phyloP scores from a whole-genome alignment of 306 rosid species.

The Quillaja saponaria region DNA sequence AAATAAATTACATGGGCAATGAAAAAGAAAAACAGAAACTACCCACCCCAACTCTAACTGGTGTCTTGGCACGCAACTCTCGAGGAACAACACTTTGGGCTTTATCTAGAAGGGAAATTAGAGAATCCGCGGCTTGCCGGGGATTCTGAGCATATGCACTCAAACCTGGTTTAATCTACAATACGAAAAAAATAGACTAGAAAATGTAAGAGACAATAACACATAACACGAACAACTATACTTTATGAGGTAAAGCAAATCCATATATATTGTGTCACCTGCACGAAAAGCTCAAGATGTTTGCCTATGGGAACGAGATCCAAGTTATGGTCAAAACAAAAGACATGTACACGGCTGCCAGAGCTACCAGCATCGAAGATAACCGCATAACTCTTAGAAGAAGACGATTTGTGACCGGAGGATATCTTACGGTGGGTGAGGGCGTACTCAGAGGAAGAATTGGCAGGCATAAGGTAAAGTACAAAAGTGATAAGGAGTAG shows the following conservation, averaged over 20 bases:
- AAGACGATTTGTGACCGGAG: slow-evolving; percentile 39
- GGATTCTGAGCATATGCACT: slow-evolving; percentile 77
- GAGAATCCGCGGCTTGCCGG: slow-evolving; percentile 69
- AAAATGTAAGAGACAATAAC: background rate
- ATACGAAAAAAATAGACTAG: slow-evolving; percentile 13
- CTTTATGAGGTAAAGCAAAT: background rate
- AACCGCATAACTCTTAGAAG: slow-evolving; percentile 54
- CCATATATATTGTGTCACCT: slow-evolving; percentile 43
- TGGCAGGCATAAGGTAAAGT: slow-evolving; percentile 65
- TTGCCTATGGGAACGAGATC: slow-evolving; percentile 89
- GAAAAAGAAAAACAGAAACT: background rate
- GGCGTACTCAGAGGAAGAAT: slow-evolving; percentile 38
- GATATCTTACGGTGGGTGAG: slow-evolving; percentile 58
- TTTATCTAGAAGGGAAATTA: slow-evolving; percentile 57
- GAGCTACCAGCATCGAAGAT: slow-evolving; percentile 98
- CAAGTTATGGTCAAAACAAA: slow-evolving; percentile 62
- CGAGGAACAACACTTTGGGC: slow-evolving; percentile 80
- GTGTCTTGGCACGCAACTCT: slow-evolving; percentile 68
- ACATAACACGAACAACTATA: background rate
- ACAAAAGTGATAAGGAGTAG: slow-evolving; percentile 65
- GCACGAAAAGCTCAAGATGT: slow-evolving; percentile 82
- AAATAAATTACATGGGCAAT: background rate
- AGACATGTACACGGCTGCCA: slow-evolving; percentile 98
- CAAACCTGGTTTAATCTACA: slow-evolving; percentile 68
- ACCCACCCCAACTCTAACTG: slow-evolving; percentile 93